phyloP scores from a whole-genome alignment of 306 rosid genomes.

The Luffa acutangula region DNA sequence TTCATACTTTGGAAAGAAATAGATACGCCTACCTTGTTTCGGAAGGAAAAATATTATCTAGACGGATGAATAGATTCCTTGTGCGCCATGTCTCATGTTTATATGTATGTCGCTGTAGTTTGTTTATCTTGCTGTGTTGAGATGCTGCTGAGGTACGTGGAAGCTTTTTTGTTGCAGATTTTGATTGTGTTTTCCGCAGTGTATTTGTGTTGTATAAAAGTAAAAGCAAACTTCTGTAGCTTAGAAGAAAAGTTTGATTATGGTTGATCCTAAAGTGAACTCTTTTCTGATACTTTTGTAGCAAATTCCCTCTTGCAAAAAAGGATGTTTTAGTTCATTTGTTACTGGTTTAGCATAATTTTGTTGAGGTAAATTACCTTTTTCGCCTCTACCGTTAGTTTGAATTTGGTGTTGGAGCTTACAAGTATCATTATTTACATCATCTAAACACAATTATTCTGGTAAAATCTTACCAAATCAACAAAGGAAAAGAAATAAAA shows the following conservation, averaged over 20 bases:
- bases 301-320: neutral
- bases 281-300: neutral
- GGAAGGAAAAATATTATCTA: neutral
- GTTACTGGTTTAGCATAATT: neutral
- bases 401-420: neutral
- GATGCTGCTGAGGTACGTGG: neutral
- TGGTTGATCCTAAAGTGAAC: neutral
- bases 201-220: neutral
- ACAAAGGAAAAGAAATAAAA: too few relatives aligned
- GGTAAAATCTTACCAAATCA: too few relatives aligned
- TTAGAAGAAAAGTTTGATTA: neutral
- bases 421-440: neutral
- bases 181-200: neutral
- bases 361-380: neutral
- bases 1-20: constrained; percentile 60
- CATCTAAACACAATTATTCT: too few relatives aligned
- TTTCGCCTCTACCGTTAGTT: neutral
- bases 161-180: neutral
- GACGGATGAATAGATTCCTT: neutral
- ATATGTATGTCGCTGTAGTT: neutral
- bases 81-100: neutral
- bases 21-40: neutral
- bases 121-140: neutral
- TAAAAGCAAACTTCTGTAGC: neutral
- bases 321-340: neutral